Evolutionary conservation across 352 stramenopile species (phyloP), one percentile per base, ranked within the genome.

Genomic region (Ophiocytium majus): DNA sequence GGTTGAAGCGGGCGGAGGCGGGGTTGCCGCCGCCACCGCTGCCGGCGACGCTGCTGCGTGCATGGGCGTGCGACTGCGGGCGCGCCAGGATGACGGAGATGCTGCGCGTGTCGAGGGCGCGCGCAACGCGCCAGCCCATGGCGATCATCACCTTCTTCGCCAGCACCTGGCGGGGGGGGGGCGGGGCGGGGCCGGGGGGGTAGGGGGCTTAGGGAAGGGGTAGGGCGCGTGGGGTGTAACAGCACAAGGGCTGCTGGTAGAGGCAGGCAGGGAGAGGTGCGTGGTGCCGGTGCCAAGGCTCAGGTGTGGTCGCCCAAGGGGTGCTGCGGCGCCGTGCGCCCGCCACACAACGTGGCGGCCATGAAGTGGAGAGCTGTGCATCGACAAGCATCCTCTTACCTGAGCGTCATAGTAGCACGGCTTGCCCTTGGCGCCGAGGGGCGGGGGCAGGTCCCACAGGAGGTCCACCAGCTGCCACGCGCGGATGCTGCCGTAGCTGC

Each of bases 401-500:
- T 57, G 43, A 5, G 43, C 43, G 34, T 86, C 75, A 57, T 86
- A 82, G 76, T 80, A 71, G 23, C 49, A 82, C 0, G 74, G 74
- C 32, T 82, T 32, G 14, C 17, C 5, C 0, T 76, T 76, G 0
- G 82, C 37, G 0, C 82, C 82, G 10, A 82, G 57, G 33, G 82
- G 82, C 0, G 82, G 71, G 9, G 74, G 82, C 0, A 86, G 82
- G 23, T 82, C 50, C 35, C 49, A 82, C 32, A 86, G n/a, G 5
- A 86, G 50, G 14, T 50, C 63, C 49, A 82, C 74, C 14, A 86
- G 82, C 50, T 86, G 82, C 28, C 76, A 35, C 5, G 82, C 82
- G 82, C 49, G 82, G 50, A 86, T 82, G n/a, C 74, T 79, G 10
- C 43, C 31, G 28, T 86, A 86, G 35, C 82, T 76, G 10, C 76